Base-by-base conservation (phyloP, 2,329 filamentous ascomycete genomes). In the Hypoxylon sp. region DNA sequence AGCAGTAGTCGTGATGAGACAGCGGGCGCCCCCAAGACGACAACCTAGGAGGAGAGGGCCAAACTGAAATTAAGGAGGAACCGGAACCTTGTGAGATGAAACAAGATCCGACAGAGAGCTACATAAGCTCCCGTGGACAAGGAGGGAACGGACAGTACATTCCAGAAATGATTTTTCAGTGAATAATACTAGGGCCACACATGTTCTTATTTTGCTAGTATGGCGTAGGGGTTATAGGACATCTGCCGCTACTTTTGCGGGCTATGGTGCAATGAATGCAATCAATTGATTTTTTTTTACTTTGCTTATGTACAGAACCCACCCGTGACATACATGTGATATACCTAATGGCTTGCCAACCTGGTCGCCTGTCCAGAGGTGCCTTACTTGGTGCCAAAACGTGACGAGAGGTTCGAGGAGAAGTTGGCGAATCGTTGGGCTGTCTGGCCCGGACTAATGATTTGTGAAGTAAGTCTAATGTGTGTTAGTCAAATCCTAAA, bases 321-420 rank as follows among this genome's bases (percentile, higher is more conserved):
- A 30, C 25, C 35, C 25, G 20, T 33, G 48, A 58, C 27, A 49
- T 55, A 42, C 27, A 59, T 54, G 57, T 58, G 40, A 17, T 50
- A 25, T 6, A 13, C 50, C 10, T 53, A 25, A 25, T 25, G 25
- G 48, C 25, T 11, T 25, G 20, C 33, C 42, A 50, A 44, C 40
- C 17, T 6, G 11, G 22, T 6, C 4, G 17, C 22, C 14, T 25
- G 5, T 31, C 33, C 44, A 27, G 25, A 25, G 46, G 40, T 77
- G 64, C 76, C 70, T 81, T 77, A 82, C 78, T 85, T 81, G 66
- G 85, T 86, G 54, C 91, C 91, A 75, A 94, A 93, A 69, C 92
- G 87, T 33, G 90, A 92, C 13, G 91, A 92, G 70, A 94, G 86
- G 63, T 91, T 90, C 30, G 90, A 92, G n/a, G 91, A 92, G 74